These are phyloP conservation scores for Ganoderma lucidum DNA, from an alignment of 1,284 basidiomycete genomes.

Conservation along the genomic window DNA sequence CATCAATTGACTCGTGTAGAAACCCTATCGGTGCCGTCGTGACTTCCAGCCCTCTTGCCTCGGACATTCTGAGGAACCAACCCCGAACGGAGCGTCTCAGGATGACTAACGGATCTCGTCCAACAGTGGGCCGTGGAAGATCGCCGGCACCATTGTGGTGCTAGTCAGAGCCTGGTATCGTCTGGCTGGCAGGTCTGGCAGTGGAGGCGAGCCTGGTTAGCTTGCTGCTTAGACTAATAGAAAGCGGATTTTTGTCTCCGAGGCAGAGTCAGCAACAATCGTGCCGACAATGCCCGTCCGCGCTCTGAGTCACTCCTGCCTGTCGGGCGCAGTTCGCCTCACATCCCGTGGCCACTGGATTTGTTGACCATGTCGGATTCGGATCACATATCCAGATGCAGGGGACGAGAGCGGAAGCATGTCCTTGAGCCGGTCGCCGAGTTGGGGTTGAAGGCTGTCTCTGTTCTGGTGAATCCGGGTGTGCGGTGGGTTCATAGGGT, in stretches of 20 bases:
- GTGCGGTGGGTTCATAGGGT: no score
- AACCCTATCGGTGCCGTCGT: not conserved
- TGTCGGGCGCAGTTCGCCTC: not conserved
- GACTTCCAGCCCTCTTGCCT: not conserved
- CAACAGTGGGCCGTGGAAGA: not conserved
- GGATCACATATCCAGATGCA: not conserved
- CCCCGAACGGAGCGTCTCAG: not conserved
- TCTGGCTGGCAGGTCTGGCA: not conserved
- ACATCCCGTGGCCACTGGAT: not conserved
- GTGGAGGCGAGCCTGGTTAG: not conserved
- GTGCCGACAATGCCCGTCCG: not conserved
- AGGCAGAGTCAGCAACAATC: not conserved
- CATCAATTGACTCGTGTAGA: not conserved
- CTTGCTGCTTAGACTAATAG: not conserved
- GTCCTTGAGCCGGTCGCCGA: not conserved
- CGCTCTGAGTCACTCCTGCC: not conserved
- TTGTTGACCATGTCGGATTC: not conserved
- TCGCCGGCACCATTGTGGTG: not conserved
- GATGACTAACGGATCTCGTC: not conserved
- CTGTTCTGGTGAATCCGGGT: no score
- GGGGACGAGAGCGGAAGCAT: not conserved
- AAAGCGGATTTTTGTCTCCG: not conserved
- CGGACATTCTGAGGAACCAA: not conserved
- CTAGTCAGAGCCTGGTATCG: not conserved
- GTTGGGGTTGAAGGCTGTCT: no score